Conservation (phyloP, 2,329 filamentous ascomycete genomes). For the Pseudopyricularia cyperi region DNA sequence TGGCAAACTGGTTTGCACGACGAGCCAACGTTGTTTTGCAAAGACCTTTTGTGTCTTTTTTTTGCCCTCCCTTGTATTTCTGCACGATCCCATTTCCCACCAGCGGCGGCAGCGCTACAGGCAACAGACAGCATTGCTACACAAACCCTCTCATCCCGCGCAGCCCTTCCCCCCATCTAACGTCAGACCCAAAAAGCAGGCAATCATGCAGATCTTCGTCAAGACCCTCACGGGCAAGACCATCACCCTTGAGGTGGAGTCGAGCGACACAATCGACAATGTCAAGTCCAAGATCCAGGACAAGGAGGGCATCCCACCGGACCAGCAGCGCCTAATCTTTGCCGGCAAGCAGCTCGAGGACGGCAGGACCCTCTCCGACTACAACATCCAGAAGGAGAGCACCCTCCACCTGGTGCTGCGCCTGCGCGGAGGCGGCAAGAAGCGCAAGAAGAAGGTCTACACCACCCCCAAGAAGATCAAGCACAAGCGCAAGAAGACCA, state of each 20-base stretch:
- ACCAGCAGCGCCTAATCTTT: conserved; percentile 99
- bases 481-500: conserved; percentile 99
- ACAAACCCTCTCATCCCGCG: not conserved
- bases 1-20: not conserved
- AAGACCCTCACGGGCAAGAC: conserved; percentile 97
- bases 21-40: not conserved
- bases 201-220: conserved; percentile 67
- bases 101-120: not conserved
- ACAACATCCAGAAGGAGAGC: conserved; percentile 99
- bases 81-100: not conserved
- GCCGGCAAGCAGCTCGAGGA: conserved; percentile 99
- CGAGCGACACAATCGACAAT: conserved; percentile 99
- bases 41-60: not conserved
- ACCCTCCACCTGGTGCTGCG: conserved; percentile 97
- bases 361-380: conserved; percentile 96
- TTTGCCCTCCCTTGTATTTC: not conserved
- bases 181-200: conserved; percentile 26
- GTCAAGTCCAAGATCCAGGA: conserved; percentile 98
- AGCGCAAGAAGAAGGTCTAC: conserved; percentile 99
- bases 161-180: conserved; percentile 12
- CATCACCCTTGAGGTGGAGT: conserved; percentile 99
- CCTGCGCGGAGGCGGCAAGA: conserved; percentile 97
- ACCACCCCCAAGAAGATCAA: conserved; percentile 99
- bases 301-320: conserved; percentile 99
- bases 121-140: not conserved